Base-by-base conservation (phyloP, 2,329 filamentous ascomycete species). In the Mollisia scopiformis region DNA sequence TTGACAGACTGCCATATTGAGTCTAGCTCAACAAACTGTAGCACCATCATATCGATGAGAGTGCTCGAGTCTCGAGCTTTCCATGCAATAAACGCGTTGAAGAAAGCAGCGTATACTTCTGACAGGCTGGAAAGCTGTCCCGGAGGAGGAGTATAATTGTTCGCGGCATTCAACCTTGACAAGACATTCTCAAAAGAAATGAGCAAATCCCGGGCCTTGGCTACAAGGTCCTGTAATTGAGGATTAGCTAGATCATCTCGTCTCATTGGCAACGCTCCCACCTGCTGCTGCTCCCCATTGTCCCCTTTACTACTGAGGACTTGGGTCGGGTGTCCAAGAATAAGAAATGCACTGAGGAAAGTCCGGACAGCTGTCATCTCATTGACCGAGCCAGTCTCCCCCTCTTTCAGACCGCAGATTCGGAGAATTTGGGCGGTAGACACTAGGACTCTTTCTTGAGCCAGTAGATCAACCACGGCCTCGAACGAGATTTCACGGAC, bases 1-100 rank as follows among this genome's bases (percentile, higher is more conserved):
- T 92, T 93, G 72, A 95, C 90, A 2, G 89, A 91, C 72, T 93
- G 89, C 81, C 90, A 90, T 51, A 94, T 94, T 35, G 88, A 88
- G 70, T 95, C 91, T 2, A 95, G 83, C 72, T 93, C 91, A 19
- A 93, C 90, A 74, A 94, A 93, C 66, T 92, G 90, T 70, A 91
- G 84, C n/a, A 94, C 82, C 91, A 95, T 93, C 58, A 92, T 88
- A 69, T 93, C 89, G 55, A 94, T 86, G 4, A 95, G 79, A 0
- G 90, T 88, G 57, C 88, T 88, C 0, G 90, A 91, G 72, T 94
- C 91, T 55, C 90, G 85, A 1, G 91, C 88, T 75, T 93, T 92
- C 91, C 91, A 95, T 3, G 90, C 87, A 62, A 91, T 90, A 71
- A 95, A 93, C 1, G 90, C 90, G 56, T 90, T 89, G 68, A 89